Evolutionary conservation across 2,329 filamentous ascomycete species (phyloP), one percentile per base, ranked within the genome.

Genomic region (Sordariomycetes sp.): DNA sequence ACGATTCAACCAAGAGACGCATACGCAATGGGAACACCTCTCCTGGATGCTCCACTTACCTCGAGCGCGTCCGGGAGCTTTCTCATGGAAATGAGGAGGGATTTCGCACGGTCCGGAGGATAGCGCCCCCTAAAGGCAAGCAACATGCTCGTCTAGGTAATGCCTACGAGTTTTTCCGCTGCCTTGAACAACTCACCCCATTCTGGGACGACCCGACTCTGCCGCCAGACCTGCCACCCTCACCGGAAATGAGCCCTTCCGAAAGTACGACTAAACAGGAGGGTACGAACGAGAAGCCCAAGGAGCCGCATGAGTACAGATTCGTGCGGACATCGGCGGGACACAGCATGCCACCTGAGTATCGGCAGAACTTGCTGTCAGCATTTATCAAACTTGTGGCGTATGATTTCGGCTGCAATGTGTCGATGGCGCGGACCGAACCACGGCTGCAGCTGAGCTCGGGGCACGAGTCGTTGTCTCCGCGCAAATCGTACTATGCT

Each of bases 361-460:
- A 64, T 44, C 70, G 76, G 20, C 67, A 75, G 35, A 64, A 64
- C 35, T 58, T 79, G n/a, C 43, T 76, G 10, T 63, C 67, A 3
- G 66, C 75, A 23, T 79, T 80, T 36, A 52, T 80, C 36, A 80
- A 80, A 50, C 64, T 81, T 5, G 66, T 81, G 12, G 67, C 74
- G 14, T 81, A 80, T 46, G 75, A 80, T 41, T 81, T 79, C 51
- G 72, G 74, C 33, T 80, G 76, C 52, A 79, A 70, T 43, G 68
- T 78, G 32, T 60, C 64, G 3, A 61, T 68, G 18, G 59, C 75
- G 12, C 67, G 75, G 26, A 59, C 63, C 17, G 76, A 81, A 44
- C 76, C 76, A 8, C 66, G 76, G 3, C 58, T 81, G 15, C 66
- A 77, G 30, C 51, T 80, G 33, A 59, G 57, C 32, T 61, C 60